Evolutionary conservation across 352 stramenopile species (phyloP).

Genomic region (Saprolegnia parasitica): DNA sequence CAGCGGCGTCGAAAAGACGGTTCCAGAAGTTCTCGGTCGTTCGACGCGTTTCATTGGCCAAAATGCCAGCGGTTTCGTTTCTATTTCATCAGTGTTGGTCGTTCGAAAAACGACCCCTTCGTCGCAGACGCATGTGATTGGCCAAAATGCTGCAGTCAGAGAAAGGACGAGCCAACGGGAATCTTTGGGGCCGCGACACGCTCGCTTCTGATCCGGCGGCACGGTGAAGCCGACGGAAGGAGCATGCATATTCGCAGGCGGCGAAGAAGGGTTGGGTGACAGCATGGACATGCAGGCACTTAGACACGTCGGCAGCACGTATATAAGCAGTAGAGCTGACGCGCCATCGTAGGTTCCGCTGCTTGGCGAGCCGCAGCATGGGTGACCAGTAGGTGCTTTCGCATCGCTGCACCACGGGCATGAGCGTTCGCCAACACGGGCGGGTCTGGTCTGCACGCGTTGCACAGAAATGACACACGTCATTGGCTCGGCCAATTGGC

Average conservation of each 20-base stretch:
- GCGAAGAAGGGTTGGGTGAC: too few species aligned
- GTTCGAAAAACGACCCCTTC: not conserved
- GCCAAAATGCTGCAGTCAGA: not conserved
- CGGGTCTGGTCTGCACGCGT: too few species aligned
- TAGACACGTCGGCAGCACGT: too few species aligned
- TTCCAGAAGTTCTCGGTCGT: slow-evolving; percentile 10
- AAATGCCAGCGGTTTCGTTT: slow-evolving; percentile 6
- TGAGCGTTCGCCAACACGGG: too few species aligned
- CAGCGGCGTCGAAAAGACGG: not conserved
- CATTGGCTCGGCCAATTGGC: too few species aligned
- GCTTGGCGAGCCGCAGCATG: too few species aligned
- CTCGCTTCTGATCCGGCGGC: not conserved
- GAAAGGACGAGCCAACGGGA: slow-evolving; percentile 12
- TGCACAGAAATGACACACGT: too few species aligned
- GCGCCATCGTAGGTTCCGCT: too few species aligned
- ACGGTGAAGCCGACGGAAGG: not conserved
- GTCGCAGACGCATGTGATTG: not conserved
- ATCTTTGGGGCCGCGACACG: not conserved
- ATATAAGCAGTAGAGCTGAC: too few species aligned
- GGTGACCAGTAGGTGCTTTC: too few species aligned
- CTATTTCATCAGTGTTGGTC: slow-evolving; percentile 7
- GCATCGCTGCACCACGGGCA: too few species aligned
- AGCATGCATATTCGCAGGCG: not conserved
- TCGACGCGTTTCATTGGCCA: not conserved
- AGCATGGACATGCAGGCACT: too few species aligned